Conservation (phyloP, 768 basidiomycete species). For the Termitomyces sp. region DNA sequence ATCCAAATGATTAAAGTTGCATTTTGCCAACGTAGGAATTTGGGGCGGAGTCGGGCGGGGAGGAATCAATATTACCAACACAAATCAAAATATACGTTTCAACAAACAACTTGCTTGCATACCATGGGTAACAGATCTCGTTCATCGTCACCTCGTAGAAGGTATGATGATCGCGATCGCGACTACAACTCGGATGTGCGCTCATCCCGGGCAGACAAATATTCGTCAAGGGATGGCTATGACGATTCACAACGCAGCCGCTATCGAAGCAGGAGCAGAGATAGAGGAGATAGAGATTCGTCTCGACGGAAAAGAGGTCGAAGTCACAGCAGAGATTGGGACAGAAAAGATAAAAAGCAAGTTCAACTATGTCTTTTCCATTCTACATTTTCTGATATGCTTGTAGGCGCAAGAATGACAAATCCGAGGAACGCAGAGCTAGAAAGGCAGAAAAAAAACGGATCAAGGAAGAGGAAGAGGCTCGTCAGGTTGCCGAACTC, state of each 20-base stretch:
- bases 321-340: conserved; percentile 32
- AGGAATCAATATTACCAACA: neutral
- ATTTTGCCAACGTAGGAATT: too few relatives aligned
- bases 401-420: conserved; percentile 73
- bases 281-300: conserved; percentile 16
- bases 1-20: too few relatives aligned
- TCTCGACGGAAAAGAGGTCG: conserved; percentile 23
- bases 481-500: conserved; percentile 87
- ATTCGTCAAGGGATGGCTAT: conserved; percentile 24
- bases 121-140: conserved; percentile 46
- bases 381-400: neutral
- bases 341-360: conserved; percentile 43
- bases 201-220: conserved; percentile 28
- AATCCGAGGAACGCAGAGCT: conserved; percentile 78
- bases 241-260: conserved; percentile 23
- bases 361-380: conserved; percentile 9
- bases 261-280: conserved; percentile 22
- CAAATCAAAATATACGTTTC: conserved; percentile 8
- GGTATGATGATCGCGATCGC: conserved; percentile 30
- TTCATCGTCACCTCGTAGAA: conserved; percentile 43
- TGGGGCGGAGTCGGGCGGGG: too few relatives aligned
- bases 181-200: conserved; percentile 27
- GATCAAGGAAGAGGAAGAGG: conserved; percentile 81
- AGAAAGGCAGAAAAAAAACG: conserved; percentile 87
- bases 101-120: neutral